A percentile compares a stretch with the other conserved stretches of the same genome.
Evolutionary conservation across 441 rosid genomes (phyloP).

Genomic region (Gossypium laxum): DNA sequence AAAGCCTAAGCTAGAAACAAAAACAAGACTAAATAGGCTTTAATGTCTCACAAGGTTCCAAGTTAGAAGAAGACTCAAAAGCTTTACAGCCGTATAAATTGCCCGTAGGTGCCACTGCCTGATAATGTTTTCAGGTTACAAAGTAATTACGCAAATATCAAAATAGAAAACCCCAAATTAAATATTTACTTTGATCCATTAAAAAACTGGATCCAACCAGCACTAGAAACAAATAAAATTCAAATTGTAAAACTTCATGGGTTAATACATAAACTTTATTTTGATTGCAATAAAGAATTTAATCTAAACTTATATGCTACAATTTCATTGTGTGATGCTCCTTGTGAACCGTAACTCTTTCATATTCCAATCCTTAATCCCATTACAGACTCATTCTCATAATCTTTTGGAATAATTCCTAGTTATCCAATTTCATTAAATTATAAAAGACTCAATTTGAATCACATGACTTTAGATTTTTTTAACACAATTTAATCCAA

Average conservation of each 20-base stretch:
- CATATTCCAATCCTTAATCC: neutral
- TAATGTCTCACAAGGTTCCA: neutral
- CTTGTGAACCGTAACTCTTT: neutral
- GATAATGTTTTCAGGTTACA: neutral
- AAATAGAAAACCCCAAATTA: neutral
- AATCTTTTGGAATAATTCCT: neutral
- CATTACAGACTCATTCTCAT: neutral
- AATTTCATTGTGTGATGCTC: neutral
- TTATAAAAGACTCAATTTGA: neutral
- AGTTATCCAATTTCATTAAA: neutral
- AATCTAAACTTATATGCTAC: neutral
- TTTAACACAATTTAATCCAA: neutral
- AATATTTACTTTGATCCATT: neutral
- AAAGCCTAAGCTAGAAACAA: neutral
- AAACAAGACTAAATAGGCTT: neutral
- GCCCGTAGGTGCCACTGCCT: neutral
- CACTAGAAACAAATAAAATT: neutral
- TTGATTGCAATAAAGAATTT: neutral
- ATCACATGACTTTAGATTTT: neutral
- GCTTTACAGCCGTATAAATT: neutral
- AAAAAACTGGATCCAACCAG: neutral
- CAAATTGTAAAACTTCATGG: neutral
- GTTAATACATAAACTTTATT: neutral
- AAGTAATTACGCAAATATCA: neutral
- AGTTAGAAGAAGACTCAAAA: neutral